phyloP scores from a whole-genome alignment of 176 grass and related monocot species.

The Musa beccarii region DNA sequence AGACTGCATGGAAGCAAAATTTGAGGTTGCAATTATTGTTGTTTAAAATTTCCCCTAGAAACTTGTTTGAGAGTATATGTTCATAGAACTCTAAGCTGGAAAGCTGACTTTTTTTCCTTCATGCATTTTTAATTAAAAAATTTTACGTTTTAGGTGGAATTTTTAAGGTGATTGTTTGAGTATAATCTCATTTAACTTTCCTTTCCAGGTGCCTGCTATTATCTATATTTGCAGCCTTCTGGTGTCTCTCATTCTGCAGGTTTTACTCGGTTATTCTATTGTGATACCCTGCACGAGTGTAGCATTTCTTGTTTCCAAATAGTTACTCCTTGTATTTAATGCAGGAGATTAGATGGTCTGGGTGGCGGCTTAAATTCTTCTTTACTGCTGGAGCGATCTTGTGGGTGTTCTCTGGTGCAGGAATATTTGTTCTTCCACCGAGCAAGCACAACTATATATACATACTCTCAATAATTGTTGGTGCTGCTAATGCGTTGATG shows the following conservation, averaged over 20 bases:
- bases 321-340: slow-evolving; percentile 10
- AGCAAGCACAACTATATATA: slow-evolving; percentile 69
- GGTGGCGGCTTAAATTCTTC: slow-evolving; percentile 69
- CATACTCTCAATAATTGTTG: slow-evolving; percentile 60
- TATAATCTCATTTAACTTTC: slow-evolving; percentile 9
- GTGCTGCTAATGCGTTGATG: slow-evolving; percentile 92
- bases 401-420: slow-evolving; percentile 90
- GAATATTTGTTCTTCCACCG: slow-evolving; percentile 70
- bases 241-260: slow-evolving; percentile 82
- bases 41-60: no score
- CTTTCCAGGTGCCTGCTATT: slow-evolving; percentile 78
- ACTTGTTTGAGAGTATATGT: no score
- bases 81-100: no score
- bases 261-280: slow-evolving; percentile 17
- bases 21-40: no score
- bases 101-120: no score
- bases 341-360: slow-evolving; percentile 90
- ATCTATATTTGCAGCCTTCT: slow-evolving; percentile 90
- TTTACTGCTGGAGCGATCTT: slow-evolving; percentile 74
- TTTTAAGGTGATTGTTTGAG: background rate
- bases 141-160: slow-evolving; percentile 16
- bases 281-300: background rate
- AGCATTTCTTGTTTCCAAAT: background rate
- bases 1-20: background rate
- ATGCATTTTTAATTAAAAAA: no score